These are phyloP conservation scores for Puccinia hordei DNA, from an alignment of 1,284 basidiomycete genomes.

Conservation along the genomic window DNA sequence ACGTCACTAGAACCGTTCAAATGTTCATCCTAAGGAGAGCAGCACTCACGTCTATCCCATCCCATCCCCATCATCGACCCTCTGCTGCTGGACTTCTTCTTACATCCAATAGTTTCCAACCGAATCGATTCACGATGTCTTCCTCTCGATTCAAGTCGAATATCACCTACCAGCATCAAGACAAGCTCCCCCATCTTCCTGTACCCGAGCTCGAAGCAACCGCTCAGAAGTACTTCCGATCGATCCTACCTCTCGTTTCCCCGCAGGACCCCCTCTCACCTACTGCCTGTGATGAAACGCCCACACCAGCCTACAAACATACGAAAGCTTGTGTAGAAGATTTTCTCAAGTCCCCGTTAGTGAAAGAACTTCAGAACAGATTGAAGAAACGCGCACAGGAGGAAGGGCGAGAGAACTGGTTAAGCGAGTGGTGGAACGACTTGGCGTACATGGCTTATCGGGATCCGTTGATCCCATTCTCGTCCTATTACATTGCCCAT, in stretches of 20 bases:
- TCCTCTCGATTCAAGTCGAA: neutral
- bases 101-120: neutral
- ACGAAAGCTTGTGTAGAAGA: slow-evolving; percentile 53
- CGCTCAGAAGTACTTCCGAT: slow-evolving; percentile 79
- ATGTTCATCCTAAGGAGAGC: slow-evolving; percentile 2
- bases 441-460: slow-evolving; percentile 66
- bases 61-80: neutral
- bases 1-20: neutral
- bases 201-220: slow-evolving; percentile 81
- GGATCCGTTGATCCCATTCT: slow-evolving; percentile 85
- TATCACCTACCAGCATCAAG: slow-evolving; percentile 60
- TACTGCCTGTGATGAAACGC: slow-evolving; percentile 52
- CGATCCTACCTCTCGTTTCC: slow-evolving; percentile 69
- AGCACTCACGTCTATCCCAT: neutral
- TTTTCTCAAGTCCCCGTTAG: slow-evolving; percentile 73
- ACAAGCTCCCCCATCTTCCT: slow-evolving; percentile 77
- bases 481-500: slow-evolving; percentile 95
- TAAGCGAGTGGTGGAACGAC: slow-evolving; percentile 98
- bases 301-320: slow-evolving; percentile 33
- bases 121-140: neutral
- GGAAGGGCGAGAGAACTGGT: slow-evolving; percentile 72
- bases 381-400: slow-evolving; percentile 71
- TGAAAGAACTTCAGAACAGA: slow-evolving; percentile 74
- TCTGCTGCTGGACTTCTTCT: no score
- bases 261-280: slow-evolving; percentile 52